Evolutionary conservation across 2,329 filamentous ascomycete species (phyloP).

Genomic region (Xylaria sp.): DNA sequence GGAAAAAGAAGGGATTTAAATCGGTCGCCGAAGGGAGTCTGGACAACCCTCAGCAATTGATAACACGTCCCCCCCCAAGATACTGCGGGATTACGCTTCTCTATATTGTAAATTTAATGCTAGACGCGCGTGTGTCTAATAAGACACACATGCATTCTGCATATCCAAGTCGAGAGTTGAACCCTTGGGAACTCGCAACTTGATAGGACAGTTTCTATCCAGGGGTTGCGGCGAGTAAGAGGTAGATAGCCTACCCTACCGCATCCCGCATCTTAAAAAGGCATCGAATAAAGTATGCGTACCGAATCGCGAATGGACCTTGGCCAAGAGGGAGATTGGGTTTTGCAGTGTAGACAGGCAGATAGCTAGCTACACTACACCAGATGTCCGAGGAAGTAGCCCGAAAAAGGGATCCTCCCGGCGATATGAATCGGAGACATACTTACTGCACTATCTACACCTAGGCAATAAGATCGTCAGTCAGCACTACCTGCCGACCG

Average conservation of each 20-base stretch:
- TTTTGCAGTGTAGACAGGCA: not conserved
- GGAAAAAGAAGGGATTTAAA: not conserved
- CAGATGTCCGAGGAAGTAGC: slow-evolving; percentile 16
- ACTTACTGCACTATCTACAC: too few species aligned
- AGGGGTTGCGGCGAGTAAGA: not conserved
- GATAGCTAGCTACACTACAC: not conserved
- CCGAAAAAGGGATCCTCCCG: slow-evolving; percentile 1
- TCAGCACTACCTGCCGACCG: slow-evolving; percentile 17
- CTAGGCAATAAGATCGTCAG: slow-evolving; percentile 19
- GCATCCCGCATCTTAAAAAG: not conserved
- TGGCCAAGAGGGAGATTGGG: not conserved
- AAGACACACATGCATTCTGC: not conserved
- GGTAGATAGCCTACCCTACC: not conserved
- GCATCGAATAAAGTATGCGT: not conserved
- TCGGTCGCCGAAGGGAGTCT: not conserved
- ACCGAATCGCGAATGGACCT: not conserved
- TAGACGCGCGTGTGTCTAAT: not conserved
- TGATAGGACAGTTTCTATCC: not conserved
- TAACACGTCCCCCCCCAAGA: not conserved
- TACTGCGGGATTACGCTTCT: not conserved
- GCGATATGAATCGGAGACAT: slow-evolving; percentile 6
- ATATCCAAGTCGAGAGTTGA: not conserved
- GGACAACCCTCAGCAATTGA: not conserved
- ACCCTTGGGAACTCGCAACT: not conserved
- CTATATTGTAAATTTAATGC: not conserved